A percentile compares a stretch with the other conserved stretches of the same genome.
Evolutionary conservation across 192 early-diverging fungal species (phyloP).

Genomic region (Backusella morwellensis): DNA sequence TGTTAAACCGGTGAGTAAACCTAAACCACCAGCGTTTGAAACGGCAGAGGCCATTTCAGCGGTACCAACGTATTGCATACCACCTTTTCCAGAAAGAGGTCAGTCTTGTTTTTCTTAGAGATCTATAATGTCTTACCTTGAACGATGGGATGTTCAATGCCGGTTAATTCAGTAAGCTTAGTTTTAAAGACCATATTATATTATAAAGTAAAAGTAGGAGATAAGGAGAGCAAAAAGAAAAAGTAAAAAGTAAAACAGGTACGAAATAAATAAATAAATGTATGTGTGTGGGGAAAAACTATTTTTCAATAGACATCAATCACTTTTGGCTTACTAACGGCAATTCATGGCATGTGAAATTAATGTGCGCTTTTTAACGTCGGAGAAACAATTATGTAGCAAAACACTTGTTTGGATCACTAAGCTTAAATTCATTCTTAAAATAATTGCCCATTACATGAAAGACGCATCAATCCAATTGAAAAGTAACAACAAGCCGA

Average conservation of each 20-base stretch:
- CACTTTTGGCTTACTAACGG: not conserved
- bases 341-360: constrained; percentile 2
- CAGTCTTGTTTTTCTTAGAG: constrained; percentile 4
- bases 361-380: not conserved
- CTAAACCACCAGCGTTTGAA: constrained; percentile 77
- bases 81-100: constrained; percentile 20
- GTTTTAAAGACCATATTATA: constrained; percentile 59
- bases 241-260: not conserved
- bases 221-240: constrained; percentile 4
- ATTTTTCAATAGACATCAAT: not conserved
- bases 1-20: constrained; percentile 71
- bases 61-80: constrained; percentile 77
- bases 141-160: constrained; percentile 72
- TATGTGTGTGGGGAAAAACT: not conserved
- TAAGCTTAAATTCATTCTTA: too few relatives aligned
- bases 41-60: constrained; percentile 64
- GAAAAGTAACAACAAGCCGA: too few relatives aligned
- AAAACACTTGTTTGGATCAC: too few relatives aligned
- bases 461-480: too few relatives aligned
- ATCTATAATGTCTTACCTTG: constrained; percentile 45
- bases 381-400: not conserved
- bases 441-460: too few relatives aligned
- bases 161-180: constrained; percentile 61
- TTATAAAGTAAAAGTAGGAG: not conserved
- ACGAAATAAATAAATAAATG: not conserved